Evolutionary conservation across 768 basidiomycete genomes (phyloP).

Genomic region (Boletus rubropictus): DNA sequence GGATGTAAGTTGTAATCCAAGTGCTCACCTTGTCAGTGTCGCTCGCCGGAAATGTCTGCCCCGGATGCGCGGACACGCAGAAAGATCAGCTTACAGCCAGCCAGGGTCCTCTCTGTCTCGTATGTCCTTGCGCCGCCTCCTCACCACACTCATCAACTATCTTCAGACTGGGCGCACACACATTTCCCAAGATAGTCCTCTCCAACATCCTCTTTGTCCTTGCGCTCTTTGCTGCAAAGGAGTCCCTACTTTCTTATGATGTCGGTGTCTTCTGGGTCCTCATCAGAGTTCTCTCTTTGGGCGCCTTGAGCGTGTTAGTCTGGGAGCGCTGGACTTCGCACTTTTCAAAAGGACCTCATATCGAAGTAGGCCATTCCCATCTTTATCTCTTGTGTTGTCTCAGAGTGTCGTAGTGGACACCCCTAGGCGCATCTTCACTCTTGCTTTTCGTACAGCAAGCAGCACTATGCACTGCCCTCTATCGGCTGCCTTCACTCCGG

Average conservation of each 20-base stretch:
- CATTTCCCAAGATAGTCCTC: constrained; percentile 51
- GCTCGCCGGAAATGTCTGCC: constrained; percentile 43
- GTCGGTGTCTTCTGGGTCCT: constrained; percentile 73
- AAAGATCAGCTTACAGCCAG: constrained; percentile 57
- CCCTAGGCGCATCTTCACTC: constrained; percentile 60
- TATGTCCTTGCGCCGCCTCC: constrained; percentile 29
- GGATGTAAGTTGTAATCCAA: neutral
- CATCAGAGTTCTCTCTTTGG: constrained; percentile 66
- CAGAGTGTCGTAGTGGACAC: constrained; percentile 53
- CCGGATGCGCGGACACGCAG: constrained; percentile 64
- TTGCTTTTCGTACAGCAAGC: constrained; percentile 64
- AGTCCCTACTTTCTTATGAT: constrained; percentile 59
- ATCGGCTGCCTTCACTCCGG: constrained; percentile 63
- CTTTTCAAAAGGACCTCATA: constrained; percentile 45
- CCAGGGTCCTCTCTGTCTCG: constrained; percentile 50
- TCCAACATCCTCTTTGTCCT: constrained; percentile 62
- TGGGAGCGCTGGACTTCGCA: constrained; percentile 57
- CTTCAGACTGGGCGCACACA: constrained; percentile 45
- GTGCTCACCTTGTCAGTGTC: neutral
- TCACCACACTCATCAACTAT: constrained; percentile 3
- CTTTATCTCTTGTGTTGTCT: constrained; percentile 4
- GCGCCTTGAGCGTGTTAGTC: constrained; percentile 56
- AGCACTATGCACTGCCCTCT: constrained; percentile 62
- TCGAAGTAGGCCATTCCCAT: constrained; percentile 47
- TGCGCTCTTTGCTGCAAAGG: constrained; percentile 58